Conservation (phyloP, 768 basidiomycete species). For the Suillus sp. region DNA sequence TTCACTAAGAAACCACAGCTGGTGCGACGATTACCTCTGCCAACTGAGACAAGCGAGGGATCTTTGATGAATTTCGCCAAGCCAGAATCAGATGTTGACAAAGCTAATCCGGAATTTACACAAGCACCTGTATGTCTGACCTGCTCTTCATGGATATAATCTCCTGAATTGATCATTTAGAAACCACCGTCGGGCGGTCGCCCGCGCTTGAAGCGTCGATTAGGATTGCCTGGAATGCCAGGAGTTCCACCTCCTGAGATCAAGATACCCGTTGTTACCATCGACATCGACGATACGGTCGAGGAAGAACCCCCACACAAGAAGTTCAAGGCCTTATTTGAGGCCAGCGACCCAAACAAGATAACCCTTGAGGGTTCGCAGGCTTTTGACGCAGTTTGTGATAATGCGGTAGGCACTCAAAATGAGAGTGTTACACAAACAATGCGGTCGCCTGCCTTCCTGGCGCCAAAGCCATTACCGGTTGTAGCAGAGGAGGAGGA, state of each 20-base stretch:
- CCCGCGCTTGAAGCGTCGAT: constrained; percentile 55
- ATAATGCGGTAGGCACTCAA: constrained; percentile 17
- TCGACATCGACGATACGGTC: constrained; percentile 21
- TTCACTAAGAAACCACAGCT: not conserved
- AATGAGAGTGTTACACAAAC: constrained; percentile 32
- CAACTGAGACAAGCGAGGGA: not conserved
- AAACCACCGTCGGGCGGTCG: constrained; percentile 44
- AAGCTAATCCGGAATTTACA: constrained; percentile 16
- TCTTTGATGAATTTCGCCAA: not conserved
- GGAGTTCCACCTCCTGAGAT: constrained; percentile 22
- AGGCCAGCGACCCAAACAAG: constrained; percentile 58
- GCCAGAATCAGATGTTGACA: constrained; percentile 10
- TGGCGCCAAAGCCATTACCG: constrained; percentile 26
- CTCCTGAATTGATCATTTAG: constrained; percentile 26
- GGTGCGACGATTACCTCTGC: constrained; percentile 6
- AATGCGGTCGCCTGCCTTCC: constrained; percentile 14
- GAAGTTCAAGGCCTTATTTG: constrained; percentile 72
- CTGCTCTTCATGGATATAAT: too few species aligned
- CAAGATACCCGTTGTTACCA: constrained; percentile 21
- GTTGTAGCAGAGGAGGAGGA: constrained; percentile 63
- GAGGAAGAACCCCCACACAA: constrained; percentile 58
- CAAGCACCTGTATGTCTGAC: constrained; percentile 29
- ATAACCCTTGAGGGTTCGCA: constrained; percentile 31
- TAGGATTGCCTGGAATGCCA: constrained; percentile 34
- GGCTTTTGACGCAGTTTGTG: constrained; percentile 17